phyloP scores from a whole-genome alignment of 371 early-diverging fungal species.

The Actinomortierella wolfii region DNA sequence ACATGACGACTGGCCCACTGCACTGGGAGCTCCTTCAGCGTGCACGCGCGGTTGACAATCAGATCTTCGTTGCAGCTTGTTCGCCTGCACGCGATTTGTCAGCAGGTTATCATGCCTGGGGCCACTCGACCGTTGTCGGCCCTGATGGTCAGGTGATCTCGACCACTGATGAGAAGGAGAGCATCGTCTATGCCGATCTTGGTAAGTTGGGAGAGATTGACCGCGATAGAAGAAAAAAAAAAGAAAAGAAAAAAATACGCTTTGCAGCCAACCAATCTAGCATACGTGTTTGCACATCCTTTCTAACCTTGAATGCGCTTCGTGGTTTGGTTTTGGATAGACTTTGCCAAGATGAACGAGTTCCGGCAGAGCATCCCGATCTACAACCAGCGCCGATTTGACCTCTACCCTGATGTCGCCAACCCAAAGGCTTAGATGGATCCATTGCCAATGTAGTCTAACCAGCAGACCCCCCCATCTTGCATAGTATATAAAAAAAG shows the following conservation, averaged over 20 bases:
- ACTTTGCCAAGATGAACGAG: conserved; percentile 61
- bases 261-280: no score
- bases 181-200: conserved; percentile 84
- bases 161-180: conserved; percentile 77
- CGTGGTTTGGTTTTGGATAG: no score
- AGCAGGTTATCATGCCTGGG: conserved; percentile 91
- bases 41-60: conserved; percentile 77
- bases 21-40: conserved; percentile 95
- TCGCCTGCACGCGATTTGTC: conserved; percentile 87
- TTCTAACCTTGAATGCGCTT: no score
- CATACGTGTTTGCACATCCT: no score
- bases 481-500: no score
- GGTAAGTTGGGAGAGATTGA: conserved; percentile 44
- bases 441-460: no score
- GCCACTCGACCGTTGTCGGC: conserved; percentile 91
- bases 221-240: not conserved
- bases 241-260: not conserved
- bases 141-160: conserved; percentile 77
- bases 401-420: conserved; percentile 76
- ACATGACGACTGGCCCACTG: conserved; percentile 92
- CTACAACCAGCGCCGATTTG: conserved; percentile 83
- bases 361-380: conserved; percentile 78
- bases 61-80: conserved; percentile 89
- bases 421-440: conserved; percentile 23
- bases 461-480: no score